Evolutionary conservation across 805 yeast species (phyloP).

Genomic region (Metschnikowia sp.): DNA sequence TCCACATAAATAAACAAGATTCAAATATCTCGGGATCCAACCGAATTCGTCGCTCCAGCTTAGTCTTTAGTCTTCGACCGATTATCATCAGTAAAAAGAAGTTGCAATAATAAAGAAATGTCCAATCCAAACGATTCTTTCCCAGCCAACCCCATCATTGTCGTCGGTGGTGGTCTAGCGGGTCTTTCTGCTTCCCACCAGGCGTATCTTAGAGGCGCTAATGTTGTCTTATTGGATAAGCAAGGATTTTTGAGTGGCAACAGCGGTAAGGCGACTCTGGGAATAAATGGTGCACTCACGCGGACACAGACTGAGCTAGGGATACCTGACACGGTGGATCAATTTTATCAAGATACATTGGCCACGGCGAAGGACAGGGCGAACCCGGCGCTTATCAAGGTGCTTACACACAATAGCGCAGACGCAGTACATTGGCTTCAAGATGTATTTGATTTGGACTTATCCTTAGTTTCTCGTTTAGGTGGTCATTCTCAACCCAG

Average conservation of each 20-base stretch:
- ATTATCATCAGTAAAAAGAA: too few species aligned
- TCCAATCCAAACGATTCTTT: background rate
- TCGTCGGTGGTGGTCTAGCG: constrained; percentile 66
- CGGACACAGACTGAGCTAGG: constrained; percentile 49
- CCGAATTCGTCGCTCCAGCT: too few species aligned
- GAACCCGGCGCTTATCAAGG: constrained; percentile 53
- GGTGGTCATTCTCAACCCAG: constrained; percentile 83
- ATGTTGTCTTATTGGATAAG: constrained; percentile 53
- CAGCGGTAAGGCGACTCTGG: constrained; percentile 65
- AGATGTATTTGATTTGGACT: constrained; percentile 55
- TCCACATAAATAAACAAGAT: too few species aligned
- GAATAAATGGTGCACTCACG: constrained; percentile 72
- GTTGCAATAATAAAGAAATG: too few species aligned
- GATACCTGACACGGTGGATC: constrained; percentile 54
- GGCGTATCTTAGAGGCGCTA: constrained; percentile 49
- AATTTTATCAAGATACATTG: constrained; percentile 63
- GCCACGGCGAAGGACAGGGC: constrained; percentile 64
- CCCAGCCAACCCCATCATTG: constrained; percentile 38
- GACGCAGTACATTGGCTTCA: constrained; percentile 75
- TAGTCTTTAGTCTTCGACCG: too few species aligned
- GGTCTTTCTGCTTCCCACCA: constrained; percentile 64
- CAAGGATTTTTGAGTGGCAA: constrained; percentile 62
- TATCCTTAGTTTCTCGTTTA: constrained; percentile 65
- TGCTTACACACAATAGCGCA: constrained; percentile 58
- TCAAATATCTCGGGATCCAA: too few species aligned